phyloP scores from a whole-genome alignment of 352 stramenopile species.

The Pythium sp. region DNA sequence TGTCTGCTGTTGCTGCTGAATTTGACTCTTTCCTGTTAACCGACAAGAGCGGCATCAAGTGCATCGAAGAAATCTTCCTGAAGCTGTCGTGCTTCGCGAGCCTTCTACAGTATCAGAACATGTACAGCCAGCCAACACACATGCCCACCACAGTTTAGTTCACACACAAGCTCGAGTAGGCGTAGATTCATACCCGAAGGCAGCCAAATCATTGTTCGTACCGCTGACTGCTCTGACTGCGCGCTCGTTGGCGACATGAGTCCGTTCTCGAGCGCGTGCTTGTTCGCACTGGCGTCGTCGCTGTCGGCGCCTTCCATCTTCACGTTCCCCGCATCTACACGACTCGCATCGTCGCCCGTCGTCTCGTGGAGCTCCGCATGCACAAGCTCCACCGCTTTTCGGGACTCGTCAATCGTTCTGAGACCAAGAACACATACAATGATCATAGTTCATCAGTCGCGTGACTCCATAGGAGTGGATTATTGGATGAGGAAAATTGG shows the following conservation, averaged over 20 bases:
- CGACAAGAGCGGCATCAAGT: conserved; percentile 43
- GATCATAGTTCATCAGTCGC: background rate
- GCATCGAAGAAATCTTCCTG: conserved; percentile 67
- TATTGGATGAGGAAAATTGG: too few relatives aligned
- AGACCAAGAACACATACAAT: background rate
- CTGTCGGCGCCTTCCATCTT: conserved; percentile 22
- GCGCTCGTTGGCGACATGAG: conserved; percentile 11
- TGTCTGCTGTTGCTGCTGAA: too few relatives aligned
- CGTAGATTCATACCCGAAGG: background rate
- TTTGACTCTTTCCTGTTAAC: background rate
- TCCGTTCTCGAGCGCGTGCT: conserved; percentile 16
- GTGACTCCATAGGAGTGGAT: background rate
- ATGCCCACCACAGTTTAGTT: background rate
- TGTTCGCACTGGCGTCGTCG: conserved; percentile 13
- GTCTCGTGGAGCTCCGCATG: conserved; percentile 60
- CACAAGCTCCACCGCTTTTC: conserved; percentile 54
- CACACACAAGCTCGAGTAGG: background rate
- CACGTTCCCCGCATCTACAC: conserved; percentile 25
- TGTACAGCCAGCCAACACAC: background rate
- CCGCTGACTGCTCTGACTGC: conserved; percentile 44
- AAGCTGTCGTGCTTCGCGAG: conserved; percentile 44
- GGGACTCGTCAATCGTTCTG: conserved; percentile 65
- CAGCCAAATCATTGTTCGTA: conserved; percentile 1
- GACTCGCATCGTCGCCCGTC: conserved; percentile 31
- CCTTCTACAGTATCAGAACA: conserved; percentile 25